Base-by-base conservation (phyloP, 1,139 yeast species). In the Nakaseomyces sp. region DNA sequence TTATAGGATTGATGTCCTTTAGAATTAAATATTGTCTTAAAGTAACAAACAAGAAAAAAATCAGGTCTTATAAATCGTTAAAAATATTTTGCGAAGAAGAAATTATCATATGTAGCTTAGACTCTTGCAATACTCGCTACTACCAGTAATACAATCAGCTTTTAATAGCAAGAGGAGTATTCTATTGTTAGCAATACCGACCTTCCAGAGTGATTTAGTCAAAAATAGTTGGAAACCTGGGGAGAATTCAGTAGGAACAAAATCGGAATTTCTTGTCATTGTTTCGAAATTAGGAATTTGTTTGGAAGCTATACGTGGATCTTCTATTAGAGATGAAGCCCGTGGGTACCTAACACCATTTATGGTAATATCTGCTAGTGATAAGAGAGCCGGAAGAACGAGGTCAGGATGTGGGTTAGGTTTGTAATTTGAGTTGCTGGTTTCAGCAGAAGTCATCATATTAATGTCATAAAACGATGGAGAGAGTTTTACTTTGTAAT, bases 201-300 rank as follows among this genome's bases (percentile, higher is more conserved):
- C 30, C 43, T 57, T 56, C 65, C 66, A 62, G 22, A 60, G 40
- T 7, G 63, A 58, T 37, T 55, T 57, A 4, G 54, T 46, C 29
- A 61, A 41, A 33, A 54, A 50, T 17, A 62, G 45, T 30, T 50
- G 52, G 30, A 52, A 43, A 5, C 61, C 62, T 8, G 48, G 43
- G 26, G 51, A 42, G 25, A 37, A 43, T 6, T 38, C 40, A 2
- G 41, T 10, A 5, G 38, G 38, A n/a, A 15, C 12, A 15, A 20
- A 35, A 8, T 35, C 38, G 12, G 46, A 20, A 5, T 43, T 45
- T 15, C 18, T 35, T 18, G 33, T 19, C 19, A 17, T 39, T 10
- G 36, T 17, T 6, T 39, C 36, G 15, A 39, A 29, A 30, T 39
- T 20, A 17, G 40, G 41, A 16, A 39, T 30, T 17, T 10, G 43